phyloP scores from a whole-genome alignment of 2,329 filamentous ascomycete species.

The Shiraia sp. region DNA sequence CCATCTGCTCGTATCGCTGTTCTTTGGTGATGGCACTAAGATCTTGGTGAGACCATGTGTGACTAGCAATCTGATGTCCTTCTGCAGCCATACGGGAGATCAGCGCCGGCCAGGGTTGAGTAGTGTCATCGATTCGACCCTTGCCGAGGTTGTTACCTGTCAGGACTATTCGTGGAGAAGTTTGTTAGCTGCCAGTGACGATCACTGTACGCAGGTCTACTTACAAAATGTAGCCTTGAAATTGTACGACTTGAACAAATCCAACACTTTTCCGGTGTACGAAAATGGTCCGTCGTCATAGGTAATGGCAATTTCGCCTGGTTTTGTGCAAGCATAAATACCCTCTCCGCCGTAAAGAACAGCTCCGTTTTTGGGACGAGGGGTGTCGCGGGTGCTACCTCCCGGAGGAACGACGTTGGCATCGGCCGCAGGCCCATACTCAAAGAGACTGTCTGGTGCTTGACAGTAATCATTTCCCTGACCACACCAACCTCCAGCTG shows the following conservation, averaged over 20 bases:
- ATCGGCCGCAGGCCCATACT: conserved; percentile 63
- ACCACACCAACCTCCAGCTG: conserved; percentile 24
- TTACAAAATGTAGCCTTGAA: conserved; percentile 67
- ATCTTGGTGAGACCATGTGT: conserved; percentile 60
- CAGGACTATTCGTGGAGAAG: conserved; percentile 56
- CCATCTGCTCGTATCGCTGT: conserved; percentile 54
- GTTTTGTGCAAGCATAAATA: conserved; percentile 57
- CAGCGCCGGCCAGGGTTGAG: conserved; percentile 49
- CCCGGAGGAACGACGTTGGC: conserved; percentile 60
- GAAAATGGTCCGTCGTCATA: conserved; percentile 68
- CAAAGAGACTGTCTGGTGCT: conserved; percentile 63
- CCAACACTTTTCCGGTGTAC: conserved; percentile 65
- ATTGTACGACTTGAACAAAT: conserved; percentile 59
- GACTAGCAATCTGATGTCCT: conserved; percentile 64
- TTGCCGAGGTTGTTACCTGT: conserved; percentile 61
- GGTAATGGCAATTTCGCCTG: conserved; percentile 66
- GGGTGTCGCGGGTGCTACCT: conserved; percentile 55
- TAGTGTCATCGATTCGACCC: conserved; percentile 57
- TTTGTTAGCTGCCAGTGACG: conserved; percentile 56
- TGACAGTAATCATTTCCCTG: conserved; percentile 55
- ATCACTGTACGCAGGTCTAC: conserved; percentile 22
- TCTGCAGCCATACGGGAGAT: conserved; percentile 59
- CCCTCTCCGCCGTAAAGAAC: conserved; percentile 61
- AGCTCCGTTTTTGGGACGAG: conserved; percentile 57
- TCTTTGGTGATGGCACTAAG: conserved; percentile 49